Evolutionary conservation across 768 basidiomycete species (phyloP), one percentile per base, ranked within the genome.

Genomic region (Mycena crocata): DNA sequence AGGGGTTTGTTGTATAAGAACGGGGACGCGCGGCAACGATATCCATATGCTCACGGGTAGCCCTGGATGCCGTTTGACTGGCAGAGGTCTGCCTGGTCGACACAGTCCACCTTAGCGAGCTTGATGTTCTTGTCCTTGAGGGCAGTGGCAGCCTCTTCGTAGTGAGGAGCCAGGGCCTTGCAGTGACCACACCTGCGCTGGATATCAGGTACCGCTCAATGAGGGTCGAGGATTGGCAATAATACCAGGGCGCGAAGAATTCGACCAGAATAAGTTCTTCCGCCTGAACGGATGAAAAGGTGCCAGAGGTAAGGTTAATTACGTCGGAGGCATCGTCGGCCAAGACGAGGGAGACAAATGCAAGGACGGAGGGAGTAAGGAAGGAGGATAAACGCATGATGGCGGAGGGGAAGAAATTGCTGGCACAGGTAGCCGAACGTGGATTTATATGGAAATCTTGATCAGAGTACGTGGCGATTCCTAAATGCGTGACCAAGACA

Each of bases 71-170:
- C 96, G 63, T 96, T 90, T 54, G 86, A 74, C 76, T 93, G 90
- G 81, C 98, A 99, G 32, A 99, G 87, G 58, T 97, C 96, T 28
- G 92, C 89, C 74, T 99, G 85, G 69, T 94, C 96, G 48, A 98
- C 97, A 79, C 97, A 99, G 84, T 99, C 95, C 55, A 99, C 96
- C 77, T 98, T 97, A 71, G 96, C 96, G 57, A 99, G 81, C 78
- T 92, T 92, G 82, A 99, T 94, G 78, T 85, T 85, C 77, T 90
- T 93, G 69, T 91, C 92, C 83, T 97, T 98, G 78, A 99, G 90
- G 37, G 89, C 83, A 14, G 96, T 97, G 1, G 98, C 96, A 5
- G 98, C 97, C 77, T 93, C 90, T 77, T 96, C 94, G 71, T 96
- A 97, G 69, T 97, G 91, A 57, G 96, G 96, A 24, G 95, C 95